Conservation (phyloP, 2,329 filamentous ascomycete species). For the Cadophora luteo-olivacea region DNA sequence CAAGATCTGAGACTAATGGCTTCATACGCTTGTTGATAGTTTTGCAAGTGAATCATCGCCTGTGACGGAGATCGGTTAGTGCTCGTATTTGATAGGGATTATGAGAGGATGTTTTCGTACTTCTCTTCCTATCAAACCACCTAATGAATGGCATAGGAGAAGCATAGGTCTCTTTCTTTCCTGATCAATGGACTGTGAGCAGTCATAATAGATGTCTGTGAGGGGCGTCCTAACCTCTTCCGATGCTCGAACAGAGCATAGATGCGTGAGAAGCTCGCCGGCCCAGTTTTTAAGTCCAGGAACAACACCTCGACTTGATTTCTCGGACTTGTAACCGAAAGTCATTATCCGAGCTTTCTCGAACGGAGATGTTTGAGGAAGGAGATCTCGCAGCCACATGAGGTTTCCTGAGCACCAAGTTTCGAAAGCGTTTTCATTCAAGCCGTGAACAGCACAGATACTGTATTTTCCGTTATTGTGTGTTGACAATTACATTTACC, state of each 20-base stretch:
- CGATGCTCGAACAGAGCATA: background rate
- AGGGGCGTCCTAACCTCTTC: background rate
- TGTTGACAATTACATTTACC: background rate
- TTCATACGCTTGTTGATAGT: background rate
- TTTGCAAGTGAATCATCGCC: background rate
- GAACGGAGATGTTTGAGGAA: slow-evolving; percentile 4
- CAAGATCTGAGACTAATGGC: background rate
- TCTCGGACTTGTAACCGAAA: slow-evolving; percentile 1
- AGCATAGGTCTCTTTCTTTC: background rate
- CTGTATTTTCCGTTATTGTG: background rate
- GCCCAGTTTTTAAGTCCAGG: background rate
- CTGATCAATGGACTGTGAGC: background rate
- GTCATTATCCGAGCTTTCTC: slow-evolving; percentile 10
- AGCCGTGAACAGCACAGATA: slow-evolving; percentile 8
- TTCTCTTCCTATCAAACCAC: slow-evolving; percentile 13
- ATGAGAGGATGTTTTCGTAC: background rate
- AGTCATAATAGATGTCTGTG: too few relatives aligned
- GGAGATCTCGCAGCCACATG: slow-evolving; percentile 16
- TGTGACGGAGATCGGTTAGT: background rate
- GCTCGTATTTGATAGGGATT: too few relatives aligned
- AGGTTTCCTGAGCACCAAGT: slow-evolving; percentile 1
- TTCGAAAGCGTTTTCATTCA: slow-evolving; percentile 14
- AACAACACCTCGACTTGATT: background rate
- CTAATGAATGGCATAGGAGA: slow-evolving; percentile 4
- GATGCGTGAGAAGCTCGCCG: background rate